Evolutionary conservation across 176 grass and related monocot species (phyloP), one percentile per base, ranked within the genome.

Genomic region (Miscanthus lutarioriparius): DNA sequence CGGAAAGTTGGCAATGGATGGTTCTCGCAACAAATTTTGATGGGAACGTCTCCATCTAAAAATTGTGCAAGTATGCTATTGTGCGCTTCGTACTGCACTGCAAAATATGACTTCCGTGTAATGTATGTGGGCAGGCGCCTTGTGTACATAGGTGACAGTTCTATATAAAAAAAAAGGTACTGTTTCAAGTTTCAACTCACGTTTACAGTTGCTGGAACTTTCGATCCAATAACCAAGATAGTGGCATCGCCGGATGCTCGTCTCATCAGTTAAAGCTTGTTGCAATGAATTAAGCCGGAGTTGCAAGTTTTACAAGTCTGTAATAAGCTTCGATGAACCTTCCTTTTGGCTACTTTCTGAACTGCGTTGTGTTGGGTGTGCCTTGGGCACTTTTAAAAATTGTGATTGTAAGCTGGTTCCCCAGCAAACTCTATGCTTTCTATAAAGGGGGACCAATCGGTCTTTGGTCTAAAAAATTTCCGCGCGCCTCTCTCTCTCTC

Each of bases 91-190:
- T 40, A 30, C 15, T 67, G 68, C 43, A 72, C 67, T 83, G 33
- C 61, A 87, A 62, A 74, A 19, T 73, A 78, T 47, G 22, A 69
- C 36, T 86, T 43, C 0, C 4, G 11, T 81, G 59, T 69, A n/a
- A 78, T 74, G 20, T 41, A 59, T 66, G 69, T 81, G 54, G 16
- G 0, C 20, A 37, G 25, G 27, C 0, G 84, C 71, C 22, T 73
- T 86, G 41, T 86, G 79, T 79, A 86, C 54, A 59, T 76, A 39
- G 5, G 15, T 82, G 22, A 47, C 4, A 77, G 16, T 13, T 48
- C 2, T 84, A 13, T 28, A 28, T 62, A 58, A 7, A 51, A 22
- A 61, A 25, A 61, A 25, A 16, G 2, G 22, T 25, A 25, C 10
- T 25, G n/a, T 61, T 61, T 22, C 56, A 58, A n/a, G 53, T n/a